Percentiles rank a stretch among this genome's conserved stretches.
Conservation (phyloP, 1,284 basidiomycete species). For the Amylostereum areolatum region DNA sequence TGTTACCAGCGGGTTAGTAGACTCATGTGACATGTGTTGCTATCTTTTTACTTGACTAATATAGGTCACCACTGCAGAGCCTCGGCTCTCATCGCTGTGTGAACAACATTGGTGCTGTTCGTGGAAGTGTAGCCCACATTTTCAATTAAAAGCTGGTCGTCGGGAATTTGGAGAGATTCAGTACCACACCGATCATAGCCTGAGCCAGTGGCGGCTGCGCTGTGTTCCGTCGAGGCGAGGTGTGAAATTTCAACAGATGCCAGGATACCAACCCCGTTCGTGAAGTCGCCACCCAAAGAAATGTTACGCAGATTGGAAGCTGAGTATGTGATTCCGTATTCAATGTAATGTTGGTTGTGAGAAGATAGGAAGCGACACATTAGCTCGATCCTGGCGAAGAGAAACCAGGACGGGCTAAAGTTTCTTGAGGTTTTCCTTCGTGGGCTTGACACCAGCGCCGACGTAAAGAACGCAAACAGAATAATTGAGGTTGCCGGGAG, state of each 20-base stretch:
- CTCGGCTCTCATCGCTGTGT: neutral
- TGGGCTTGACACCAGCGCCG: neutral
- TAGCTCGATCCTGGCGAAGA: neutral
- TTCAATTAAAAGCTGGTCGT: neutral
- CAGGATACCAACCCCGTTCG: neutral
- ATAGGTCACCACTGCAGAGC: slow-evolving; percentile 4
- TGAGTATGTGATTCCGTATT: neutral
- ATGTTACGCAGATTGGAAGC: neutral
- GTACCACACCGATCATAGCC: neutral
- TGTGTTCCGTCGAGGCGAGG: neutral
- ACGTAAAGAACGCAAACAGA: neutral
- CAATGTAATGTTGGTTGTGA: neutral
- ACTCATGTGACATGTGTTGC: no score
- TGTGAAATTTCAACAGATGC: neutral
- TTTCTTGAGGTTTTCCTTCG: neutral
- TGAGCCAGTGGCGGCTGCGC: neutral
- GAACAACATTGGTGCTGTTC: neutral
- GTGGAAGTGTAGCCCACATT: neutral
- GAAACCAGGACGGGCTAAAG: neutral
- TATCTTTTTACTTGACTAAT: no score
- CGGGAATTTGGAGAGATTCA: neutral
- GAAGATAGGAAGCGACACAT: neutral
- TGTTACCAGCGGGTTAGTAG: no score
- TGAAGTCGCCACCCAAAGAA: no score
- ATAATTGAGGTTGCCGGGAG: neutral